Base-by-base conservation (phyloP, 2,329 filamentous ascomycete species). In the Pseudogymnoascus sp. region DNA sequence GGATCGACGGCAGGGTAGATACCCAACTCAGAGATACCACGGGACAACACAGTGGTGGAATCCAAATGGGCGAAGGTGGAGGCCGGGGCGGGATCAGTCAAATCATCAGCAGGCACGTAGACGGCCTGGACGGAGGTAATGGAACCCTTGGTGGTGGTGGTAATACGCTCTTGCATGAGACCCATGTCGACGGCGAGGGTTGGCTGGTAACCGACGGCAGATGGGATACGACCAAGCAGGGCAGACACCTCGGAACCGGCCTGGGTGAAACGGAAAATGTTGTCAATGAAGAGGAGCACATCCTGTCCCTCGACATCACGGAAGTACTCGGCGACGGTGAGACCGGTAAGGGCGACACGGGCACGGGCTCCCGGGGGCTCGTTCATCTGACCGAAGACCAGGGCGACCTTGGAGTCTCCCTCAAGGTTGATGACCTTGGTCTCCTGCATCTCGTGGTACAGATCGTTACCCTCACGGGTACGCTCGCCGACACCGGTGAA, bases 391-490 rank as follows among this genome's bases (percentile, higher is more conserved):
- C 94, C 94, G 82, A 99, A 99, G 71, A 99, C 94, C 71, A 99
- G 83, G 67, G 94, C 91, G 83, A 97, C 94, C 89, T 99, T 99
- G 78, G 94, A 97, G 74, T 97, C 93, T 79, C 94, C 94, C 69
- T 99, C 94, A 70, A 99, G 91, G 80, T 99, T 87, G 80, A 99
- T 99, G 85, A 99, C 94, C 75, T 90, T 91, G 71, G 94, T 99
- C 83, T 99, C 93, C 85, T 97, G 94, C 94, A 99, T 99, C 87
- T 99, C 94, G 83, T 99, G 93, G 89, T 99, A 99, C 85, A 99
- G 80, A 88, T 99, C 94, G 87, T 99, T 99, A 86, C 94, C 94
- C 88, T 99, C 94, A 91, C 94, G 94, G 77, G 94, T 99, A 85
- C 94, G 93, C 89, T 99, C 94, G 78, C 94, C 94, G 81, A 99